Evolutionary conservation across 2,329 filamentous ascomycete species (phyloP), one percentile per base, ranked within the genome.

Genomic region (Pyricularia sp.): DNA sequence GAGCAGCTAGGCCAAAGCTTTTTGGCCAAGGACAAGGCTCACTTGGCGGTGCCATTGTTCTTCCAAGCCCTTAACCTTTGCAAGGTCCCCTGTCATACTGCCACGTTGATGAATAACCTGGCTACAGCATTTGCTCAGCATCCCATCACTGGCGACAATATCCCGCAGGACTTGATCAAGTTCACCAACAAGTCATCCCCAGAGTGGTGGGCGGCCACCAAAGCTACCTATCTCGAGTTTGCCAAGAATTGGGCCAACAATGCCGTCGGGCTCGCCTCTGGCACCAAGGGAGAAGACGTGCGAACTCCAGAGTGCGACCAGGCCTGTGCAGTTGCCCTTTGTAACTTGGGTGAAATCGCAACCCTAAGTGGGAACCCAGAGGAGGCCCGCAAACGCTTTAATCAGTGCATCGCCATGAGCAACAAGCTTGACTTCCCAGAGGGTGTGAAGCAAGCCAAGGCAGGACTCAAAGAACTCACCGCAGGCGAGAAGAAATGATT

Each of bases 41-140:
- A 94, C 73, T 88, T 97, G 1, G 91, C 94, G 6, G 86, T 94
- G 26, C 93, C 94, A 3, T 83, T 97, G 33, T 97, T 94, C 77
- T 87, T 97, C 74, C 93, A 96, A 75, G 92, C 94, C 6, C 83
- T 97, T 42, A 85, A 89, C 23, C 79, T 95, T 64, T 90, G 76
- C 84, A 87, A 79, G 26, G 80, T 81, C 30, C 85, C 83, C 33
- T 97, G 94, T 77, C 93, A 97, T 77, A 88, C 90, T 67, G 90
- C 92, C 31, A 84, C 94, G 17, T 82, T 97, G 76, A 96, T 94
- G 92, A 94, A 93, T 81, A 94, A 94, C 77, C 84, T 94, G 70
- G 87, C 92, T 9, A 88, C 87, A 50, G 89, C 88, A 64, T 87
- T 94, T 70, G 90, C 89, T 2, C 91, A 92, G 77, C 90, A 89